A percentile compares a stretch with the other conserved stretches of the same genome.
Evolutionary conservation across 352 stramenopile species (phyloP).

Genomic region (Pythium myriotylum): DNA sequence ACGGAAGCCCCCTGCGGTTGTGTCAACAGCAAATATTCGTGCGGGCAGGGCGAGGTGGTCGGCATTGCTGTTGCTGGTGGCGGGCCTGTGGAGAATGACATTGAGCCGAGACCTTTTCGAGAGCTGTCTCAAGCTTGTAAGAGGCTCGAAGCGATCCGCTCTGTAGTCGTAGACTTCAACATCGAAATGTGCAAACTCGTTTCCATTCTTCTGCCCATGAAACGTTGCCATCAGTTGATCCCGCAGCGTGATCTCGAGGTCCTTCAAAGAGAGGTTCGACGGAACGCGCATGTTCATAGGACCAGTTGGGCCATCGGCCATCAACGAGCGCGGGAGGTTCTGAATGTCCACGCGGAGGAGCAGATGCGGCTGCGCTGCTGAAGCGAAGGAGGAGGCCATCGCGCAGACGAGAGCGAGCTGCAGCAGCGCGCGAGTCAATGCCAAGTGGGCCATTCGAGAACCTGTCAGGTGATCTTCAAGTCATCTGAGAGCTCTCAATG

Average conservation of each 20-base stretch:
- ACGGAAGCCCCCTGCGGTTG: constrained; percentile 38
- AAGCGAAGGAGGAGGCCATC: neutral
- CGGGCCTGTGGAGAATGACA: constrained; percentile 16
- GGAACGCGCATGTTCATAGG: constrained; percentile 11
- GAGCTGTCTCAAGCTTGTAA: constrained; percentile 12
- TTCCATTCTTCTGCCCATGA: neutral
- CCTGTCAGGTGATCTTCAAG: neutral
- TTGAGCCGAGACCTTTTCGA: constrained; percentile 21
- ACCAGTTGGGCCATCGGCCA: constrained; percentile 9
- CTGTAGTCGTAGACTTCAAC: constrained; percentile 25
- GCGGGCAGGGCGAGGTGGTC: constrained; percentile 48
- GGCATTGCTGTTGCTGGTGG: neutral
- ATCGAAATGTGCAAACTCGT: constrained; percentile 11
- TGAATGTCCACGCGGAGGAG: constrained; percentile 26
- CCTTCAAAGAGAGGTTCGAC: neutral
- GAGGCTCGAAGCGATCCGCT: constrained; percentile 11
- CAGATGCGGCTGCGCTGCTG: neutral
- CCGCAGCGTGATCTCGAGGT: constrained; percentile 6
- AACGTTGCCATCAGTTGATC: constrained; percentile 3
- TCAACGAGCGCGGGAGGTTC: constrained; percentile 15
- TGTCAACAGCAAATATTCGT: constrained; percentile 60
- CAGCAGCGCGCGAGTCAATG: neutral
- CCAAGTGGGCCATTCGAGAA: neutral
- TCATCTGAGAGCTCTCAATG: too few species aligned
- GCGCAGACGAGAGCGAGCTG: too few species aligned